Evolutionary conservation across 352 stramenopile species (phyloP).

Genomic region (Peronospora farinosa): DNA sequence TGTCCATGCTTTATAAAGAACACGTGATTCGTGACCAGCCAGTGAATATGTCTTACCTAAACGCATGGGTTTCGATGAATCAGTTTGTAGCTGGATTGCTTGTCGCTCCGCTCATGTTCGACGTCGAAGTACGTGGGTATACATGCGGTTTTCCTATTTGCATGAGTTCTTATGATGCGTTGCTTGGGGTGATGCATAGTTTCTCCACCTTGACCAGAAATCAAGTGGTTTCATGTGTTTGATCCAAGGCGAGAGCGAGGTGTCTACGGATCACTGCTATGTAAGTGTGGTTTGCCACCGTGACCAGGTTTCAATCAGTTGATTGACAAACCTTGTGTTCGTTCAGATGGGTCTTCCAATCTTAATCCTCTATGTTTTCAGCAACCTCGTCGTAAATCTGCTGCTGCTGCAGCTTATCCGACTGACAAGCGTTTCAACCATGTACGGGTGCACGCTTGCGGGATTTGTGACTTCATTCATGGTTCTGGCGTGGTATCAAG

Average conservation of each 20-base stretch:
- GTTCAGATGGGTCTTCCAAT: constrained; percentile 65
- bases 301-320: not conserved
- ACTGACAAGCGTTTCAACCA: constrained; percentile 71
- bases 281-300: constrained; percentile 27
- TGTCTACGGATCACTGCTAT: constrained; percentile 65
- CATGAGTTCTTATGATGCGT: not conserved
- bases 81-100: constrained; percentile 82
- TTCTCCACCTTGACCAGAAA: constrained; percentile 71
- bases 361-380: constrained; percentile 63
- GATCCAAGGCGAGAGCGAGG: constrained; percentile 66
- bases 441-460: constrained; percentile 66
- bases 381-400: constrained; percentile 76
- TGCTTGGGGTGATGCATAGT: constrained; percentile 14
- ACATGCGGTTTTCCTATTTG: not conserved
- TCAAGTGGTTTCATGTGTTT: constrained; percentile 73
- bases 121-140: constrained; percentile 40
- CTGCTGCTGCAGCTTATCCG: constrained; percentile 64
- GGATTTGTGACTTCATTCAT: constrained; percentile 71
- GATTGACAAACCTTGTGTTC: constrained; percentile 1
- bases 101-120: constrained; percentile 74
- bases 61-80: constrained; percentile 81
- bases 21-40: constrained; percentile 70
- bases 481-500: constrained; percentile 71
- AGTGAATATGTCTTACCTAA: constrained; percentile 85
- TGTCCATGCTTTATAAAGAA: constrained; percentile 88